Conservation (phyloP, 345 rosid genomes). For the Eucalyptus curtisii region DNA sequence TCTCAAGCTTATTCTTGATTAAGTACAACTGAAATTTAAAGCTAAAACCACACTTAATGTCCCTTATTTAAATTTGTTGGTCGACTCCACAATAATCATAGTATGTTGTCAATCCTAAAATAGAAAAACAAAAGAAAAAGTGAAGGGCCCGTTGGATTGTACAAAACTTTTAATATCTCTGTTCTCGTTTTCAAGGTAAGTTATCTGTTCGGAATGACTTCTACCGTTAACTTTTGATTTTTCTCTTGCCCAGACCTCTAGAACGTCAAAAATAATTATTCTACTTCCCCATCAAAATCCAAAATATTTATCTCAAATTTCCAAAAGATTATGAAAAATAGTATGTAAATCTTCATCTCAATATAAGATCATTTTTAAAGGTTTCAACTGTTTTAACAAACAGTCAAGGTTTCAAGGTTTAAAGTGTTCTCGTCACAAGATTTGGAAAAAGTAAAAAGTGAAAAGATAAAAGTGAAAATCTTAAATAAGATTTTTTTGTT, state of each 20-base stretch:
- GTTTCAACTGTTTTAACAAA: neutral
- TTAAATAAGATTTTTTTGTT: neutral
- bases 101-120: neutral
- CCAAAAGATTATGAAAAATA: neutral
- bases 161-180: neutral
- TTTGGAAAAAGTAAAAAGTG: neutral
- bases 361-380: neutral
- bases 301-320: neutral
- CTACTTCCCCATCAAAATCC: neutral
- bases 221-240: neutral
- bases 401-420: neutral
- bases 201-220: neutral
- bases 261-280: neutral
- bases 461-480: neutral
- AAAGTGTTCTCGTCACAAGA: neutral
- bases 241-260: neutral
- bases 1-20: neutral
- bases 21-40: neutral
- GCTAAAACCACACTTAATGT: neutral
- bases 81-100: neutral
- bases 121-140: neutral
- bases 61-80: neutral
- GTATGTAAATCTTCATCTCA: neutral
- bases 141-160: neutral
- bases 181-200: neutral